phyloP scores from a whole-genome alignment of 192 early-diverging fungal genomes.

The Physocladia obscura region DNA sequence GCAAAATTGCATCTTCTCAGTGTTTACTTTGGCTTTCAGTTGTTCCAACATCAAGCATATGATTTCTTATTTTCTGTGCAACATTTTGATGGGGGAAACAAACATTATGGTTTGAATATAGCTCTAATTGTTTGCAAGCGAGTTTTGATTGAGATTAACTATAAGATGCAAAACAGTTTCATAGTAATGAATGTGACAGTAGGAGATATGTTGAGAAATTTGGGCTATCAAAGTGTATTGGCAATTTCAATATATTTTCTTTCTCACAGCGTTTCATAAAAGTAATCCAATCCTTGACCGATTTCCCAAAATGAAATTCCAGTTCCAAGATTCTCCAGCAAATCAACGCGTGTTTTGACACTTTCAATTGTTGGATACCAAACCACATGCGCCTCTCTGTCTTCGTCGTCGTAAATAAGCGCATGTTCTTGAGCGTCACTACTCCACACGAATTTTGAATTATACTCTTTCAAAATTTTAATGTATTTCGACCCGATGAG shows the following conservation, averaged over 20 bases:
- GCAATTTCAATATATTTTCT: conserved; percentile 7
- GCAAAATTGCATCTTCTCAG: neutral
- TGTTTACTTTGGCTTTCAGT: neutral
- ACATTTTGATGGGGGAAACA: no score
- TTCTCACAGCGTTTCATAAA: conserved; percentile 15
- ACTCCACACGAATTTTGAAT: conserved; percentile 5
- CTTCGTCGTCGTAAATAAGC: conserved; percentile 2
- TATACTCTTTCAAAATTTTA: neutral
- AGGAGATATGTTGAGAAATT: conserved; percentile 5
- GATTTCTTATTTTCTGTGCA: neutral
- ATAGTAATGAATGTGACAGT: conserved; percentile 29
- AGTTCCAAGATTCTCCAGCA: conserved; percentile 13
- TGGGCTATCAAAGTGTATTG: conserved; percentile 20
- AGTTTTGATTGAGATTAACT: no score
- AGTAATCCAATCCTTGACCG: conserved; percentile 37
- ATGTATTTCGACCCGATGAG: neutral
- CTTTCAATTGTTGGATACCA: conserved; percentile 29
- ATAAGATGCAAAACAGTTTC: conserved; percentile 18
- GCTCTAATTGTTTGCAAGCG: no score
- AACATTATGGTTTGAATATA: no score
- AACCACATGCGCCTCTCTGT: conserved; percentile 5
- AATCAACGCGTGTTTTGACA: conserved; percentile 9
- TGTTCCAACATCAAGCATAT: neutral
- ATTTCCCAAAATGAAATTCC: conserved; percentile 31
- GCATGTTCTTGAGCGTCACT: neutral